phyloP scores from a whole-genome alignment of 805 yeast genomes.

The Yamadazyma philogaea region DNA sequence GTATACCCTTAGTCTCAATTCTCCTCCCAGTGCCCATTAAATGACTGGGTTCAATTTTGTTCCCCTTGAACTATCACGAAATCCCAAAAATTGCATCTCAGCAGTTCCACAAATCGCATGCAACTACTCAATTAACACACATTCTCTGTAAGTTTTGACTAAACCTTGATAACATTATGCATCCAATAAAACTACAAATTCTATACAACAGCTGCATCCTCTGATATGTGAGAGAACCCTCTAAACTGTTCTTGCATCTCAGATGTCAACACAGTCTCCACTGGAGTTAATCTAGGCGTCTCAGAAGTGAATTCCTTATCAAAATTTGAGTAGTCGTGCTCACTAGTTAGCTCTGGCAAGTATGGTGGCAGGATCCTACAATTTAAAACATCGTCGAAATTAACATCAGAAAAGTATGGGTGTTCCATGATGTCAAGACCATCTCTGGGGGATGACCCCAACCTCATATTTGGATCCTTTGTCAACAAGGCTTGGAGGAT shows the following conservation, averaged over 20 bases:
- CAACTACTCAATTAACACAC: too few species aligned
- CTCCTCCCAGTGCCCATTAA: too few species aligned
- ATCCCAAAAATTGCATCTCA: too few species aligned
- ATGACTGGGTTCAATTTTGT: too few species aligned
- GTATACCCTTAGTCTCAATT: too few species aligned
- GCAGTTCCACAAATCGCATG: too few species aligned
- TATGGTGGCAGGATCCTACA: constrained; percentile 82
- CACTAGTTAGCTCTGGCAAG: constrained; percentile 80
- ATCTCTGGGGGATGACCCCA: constrained; percentile 86
- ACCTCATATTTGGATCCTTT: constrained; percentile 78
- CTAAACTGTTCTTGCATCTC: constrained; percentile 95
- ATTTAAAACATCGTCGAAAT: constrained; percentile 80
- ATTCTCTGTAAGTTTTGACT: too few species aligned
- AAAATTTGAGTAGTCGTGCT: constrained; percentile 88
- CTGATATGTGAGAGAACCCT: constrained; percentile 88
- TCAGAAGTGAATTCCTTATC: constrained; percentile 94
- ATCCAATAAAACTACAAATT: background rate
- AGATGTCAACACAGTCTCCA: constrained; percentile 79
- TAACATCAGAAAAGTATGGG: constrained; percentile 85
- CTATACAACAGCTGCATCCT: constrained; percentile 38
- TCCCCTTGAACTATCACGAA: too few species aligned
- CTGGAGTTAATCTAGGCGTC: constrained; percentile 92
- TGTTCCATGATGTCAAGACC: constrained; percentile 95
- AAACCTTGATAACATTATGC: background rate
- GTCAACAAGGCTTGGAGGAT: constrained; percentile 87